Evolutionary conservation across 345 rosid genomes (phyloP).

Genomic region (Psidium guajava): DNA sequence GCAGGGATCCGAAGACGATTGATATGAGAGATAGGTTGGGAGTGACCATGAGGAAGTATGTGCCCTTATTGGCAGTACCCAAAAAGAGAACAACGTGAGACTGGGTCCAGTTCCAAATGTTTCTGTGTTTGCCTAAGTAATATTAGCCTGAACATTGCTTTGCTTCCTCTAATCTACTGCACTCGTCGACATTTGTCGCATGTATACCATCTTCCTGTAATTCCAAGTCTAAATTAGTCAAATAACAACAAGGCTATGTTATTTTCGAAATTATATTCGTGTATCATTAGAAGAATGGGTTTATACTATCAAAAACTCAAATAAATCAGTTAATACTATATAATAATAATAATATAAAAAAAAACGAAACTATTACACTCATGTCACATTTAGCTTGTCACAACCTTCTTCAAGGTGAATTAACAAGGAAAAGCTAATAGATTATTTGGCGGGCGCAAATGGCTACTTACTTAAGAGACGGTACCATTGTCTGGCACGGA

Average conservation of each 20-base stretch:
- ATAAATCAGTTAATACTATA: too few relatives aligned
- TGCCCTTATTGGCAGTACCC: constrained; percentile 22
- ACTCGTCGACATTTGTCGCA: background rate
- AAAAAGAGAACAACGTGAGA: constrained; percentile 3
- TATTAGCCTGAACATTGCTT: background rate
- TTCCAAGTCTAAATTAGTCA: background rate
- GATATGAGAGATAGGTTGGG: constrained; percentile 28
- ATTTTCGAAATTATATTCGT: background rate
- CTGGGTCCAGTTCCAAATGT: background rate
- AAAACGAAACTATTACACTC: background rate
- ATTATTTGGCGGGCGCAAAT: background rate
- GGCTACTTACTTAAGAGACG: too few relatives aligned
- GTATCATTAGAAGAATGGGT: background rate
- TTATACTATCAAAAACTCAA: background rate
- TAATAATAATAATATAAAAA: too few relatives aligned
- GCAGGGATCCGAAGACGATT: constrained; percentile 8
- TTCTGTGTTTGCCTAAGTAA: background rate
- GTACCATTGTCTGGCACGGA: too few relatives aligned
- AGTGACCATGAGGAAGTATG: constrained; percentile 14
- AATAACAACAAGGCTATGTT: background rate
- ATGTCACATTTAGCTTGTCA: background rate
- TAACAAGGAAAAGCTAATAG: background rate
- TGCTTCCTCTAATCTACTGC: background rate
- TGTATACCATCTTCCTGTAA: background rate
- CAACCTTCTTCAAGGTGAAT: background rate